phyloP scores from a whole-genome alignment of 2,329 filamentous ascomycete species.

The Plectosphaerella sp. region DNA sequence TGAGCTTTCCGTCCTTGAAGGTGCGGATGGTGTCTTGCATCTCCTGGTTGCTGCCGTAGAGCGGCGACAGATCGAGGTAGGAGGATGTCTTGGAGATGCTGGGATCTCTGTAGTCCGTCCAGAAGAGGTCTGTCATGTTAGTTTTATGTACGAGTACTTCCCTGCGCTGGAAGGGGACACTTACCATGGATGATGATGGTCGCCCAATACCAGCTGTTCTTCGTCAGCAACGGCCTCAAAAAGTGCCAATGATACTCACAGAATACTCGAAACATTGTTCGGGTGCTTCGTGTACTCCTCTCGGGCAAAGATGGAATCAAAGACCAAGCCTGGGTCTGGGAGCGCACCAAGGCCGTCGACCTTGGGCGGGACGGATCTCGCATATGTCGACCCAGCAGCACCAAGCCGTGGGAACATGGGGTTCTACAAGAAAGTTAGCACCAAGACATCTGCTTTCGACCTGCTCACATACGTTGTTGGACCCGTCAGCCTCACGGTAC shows the following conservation, averaged over 20 bases:
- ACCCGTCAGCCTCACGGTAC: conserved; percentile 68
- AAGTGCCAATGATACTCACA: conserved; percentile 31
- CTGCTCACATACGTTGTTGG: conserved; percentile 49
- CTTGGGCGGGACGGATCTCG: conserved; percentile 57
- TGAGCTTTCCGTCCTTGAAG: conserved; percentile 66
- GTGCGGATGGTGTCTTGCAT: conserved; percentile 65
- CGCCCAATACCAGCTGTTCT: conserved; percentile 54
- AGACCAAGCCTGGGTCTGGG: conserved; percentile 62
- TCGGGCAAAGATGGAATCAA: conserved; percentile 56
- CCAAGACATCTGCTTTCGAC: too few species aligned
- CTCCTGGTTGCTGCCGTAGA: conserved; percentile 65
- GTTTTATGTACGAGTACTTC: too few species aligned
- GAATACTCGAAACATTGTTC: conserved; percentile 67
- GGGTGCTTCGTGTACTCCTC: conserved; percentile 53
- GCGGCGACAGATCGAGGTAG: conserved; percentile 66
- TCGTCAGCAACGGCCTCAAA: not conserved
- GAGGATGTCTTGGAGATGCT: conserved; percentile 63
- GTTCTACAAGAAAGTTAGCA: conserved; percentile 39
- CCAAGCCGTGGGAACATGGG: conserved; percentile 61
- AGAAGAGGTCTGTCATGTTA: conserved; percentile 56
- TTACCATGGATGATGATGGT: conserved; percentile 68
- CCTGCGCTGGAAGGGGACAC: too few species aligned
- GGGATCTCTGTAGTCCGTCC: conserved; percentile 58
- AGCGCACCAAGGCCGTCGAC: conserved; percentile 57
- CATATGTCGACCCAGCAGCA: conserved; percentile 63